Conservation (phyloP, 176 grass and related monocot species). For the Coix lacrymajobi region DNA sequence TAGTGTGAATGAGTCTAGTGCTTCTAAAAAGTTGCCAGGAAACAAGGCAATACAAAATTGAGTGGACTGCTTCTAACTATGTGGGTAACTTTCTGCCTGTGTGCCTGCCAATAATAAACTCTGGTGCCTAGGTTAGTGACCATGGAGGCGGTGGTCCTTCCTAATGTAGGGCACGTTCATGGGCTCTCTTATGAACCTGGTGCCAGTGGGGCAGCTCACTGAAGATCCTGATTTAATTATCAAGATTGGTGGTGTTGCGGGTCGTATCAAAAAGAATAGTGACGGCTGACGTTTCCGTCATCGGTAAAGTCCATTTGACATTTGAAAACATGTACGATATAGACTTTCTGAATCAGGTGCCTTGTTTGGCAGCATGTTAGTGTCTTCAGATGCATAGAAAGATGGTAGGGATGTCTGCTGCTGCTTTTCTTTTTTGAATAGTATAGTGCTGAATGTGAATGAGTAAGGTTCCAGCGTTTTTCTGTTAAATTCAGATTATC, state of each 20-base stretch:
- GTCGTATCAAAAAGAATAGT: not conserved
- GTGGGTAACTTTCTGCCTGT: too few relatives aligned
- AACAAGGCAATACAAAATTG: too few relatives aligned
- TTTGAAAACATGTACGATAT: not conserved
- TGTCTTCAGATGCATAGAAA: not conserved
- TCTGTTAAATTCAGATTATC: not conserved
- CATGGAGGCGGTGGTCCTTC: not conserved
- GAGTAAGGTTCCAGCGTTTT: not conserved
- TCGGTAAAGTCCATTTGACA: not conserved
- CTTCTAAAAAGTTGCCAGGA: too few relatives aligned
- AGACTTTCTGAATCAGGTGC: not conserved
- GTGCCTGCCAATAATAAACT: too few relatives aligned
- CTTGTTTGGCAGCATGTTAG: not conserved
- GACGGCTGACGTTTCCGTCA: not conserved
- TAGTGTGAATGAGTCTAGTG: too few relatives aligned
- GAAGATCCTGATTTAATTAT: not conserved
- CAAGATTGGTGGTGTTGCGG: not conserved
- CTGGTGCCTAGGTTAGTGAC: not conserved
- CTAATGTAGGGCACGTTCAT: not conserved
- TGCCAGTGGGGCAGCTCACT: not conserved
- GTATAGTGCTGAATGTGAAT: not conserved
- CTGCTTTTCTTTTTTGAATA: not conserved
- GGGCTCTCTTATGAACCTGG: not conserved
- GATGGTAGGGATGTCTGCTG: too few relatives aligned
- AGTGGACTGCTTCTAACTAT: too few relatives aligned